phyloP scores from a whole-genome alignment of 2,329 filamentous ascomycete species.

The Monosporascus sp. region DNA sequence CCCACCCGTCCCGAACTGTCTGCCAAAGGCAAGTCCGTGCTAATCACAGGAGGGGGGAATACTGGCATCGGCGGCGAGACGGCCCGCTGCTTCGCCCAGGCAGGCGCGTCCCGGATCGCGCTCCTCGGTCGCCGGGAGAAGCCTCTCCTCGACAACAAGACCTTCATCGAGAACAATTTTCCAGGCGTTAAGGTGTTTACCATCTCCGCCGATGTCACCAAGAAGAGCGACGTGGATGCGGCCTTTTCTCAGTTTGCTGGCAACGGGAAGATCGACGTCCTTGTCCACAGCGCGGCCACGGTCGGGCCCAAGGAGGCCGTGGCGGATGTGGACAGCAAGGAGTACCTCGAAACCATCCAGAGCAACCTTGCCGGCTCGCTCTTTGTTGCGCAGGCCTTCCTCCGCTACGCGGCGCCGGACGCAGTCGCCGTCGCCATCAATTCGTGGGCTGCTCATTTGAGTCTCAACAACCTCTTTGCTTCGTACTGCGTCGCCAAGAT shows the following conservation, averaged over 20 bases:
- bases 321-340: constrained; percentile 20
- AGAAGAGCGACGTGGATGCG: constrained; percentile 24
- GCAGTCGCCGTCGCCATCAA: constrained; percentile 31
- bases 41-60: constrained; percentile 39
- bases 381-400: constrained; percentile 28
- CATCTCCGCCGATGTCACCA: constrained; percentile 27
- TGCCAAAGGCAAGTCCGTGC: constrained; percentile 31
- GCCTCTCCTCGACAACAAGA: constrained; percentile 31
- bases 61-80: constrained; percentile 40
- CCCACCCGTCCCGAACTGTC: constrained; percentile 35
- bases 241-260: constrained; percentile 27
- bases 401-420: constrained; percentile 24
- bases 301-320: constrained; percentile 24
- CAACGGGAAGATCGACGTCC: constrained; percentile 31
- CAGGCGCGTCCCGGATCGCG: constrained; percentile 37
- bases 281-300: constrained; percentile 34
- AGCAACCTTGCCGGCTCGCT: constrained; percentile 29
- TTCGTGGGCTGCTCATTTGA: constrained; percentile 29
- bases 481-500: constrained; percentile 39
- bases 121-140: constrained; percentile 36
- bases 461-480: constrained; percentile 20
- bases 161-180: constrained; percentile 28
- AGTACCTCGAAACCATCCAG: constrained; percentile 30
- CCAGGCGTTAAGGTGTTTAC: constrained; percentile 28
- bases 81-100: constrained; percentile 35